phyloP scores from a whole-genome alignment of 805 yeast species.

The Saccharomyces mikatae region DNA sequence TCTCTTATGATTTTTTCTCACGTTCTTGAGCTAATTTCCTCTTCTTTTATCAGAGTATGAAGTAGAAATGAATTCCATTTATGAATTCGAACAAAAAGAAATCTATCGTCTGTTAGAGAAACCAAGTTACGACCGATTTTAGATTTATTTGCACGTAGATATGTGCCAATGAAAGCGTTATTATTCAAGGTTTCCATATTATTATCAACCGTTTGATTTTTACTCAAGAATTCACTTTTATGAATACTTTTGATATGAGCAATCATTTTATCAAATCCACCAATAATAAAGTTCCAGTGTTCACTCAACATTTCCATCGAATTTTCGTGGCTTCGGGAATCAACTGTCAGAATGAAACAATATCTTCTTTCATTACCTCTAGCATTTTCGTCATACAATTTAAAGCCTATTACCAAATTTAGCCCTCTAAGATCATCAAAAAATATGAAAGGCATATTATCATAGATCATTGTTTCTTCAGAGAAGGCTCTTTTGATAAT shows the following conservation, averaged over 20 bases:
- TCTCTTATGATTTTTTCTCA: too few species aligned
- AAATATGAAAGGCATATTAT: conserved; percentile 51
- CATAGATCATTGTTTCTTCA: conserved; percentile 56
- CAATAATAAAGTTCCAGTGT: conserved; percentile 45
- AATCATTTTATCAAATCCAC: conserved; percentile 36
- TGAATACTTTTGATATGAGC: conserved; percentile 32
- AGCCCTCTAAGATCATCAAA: conserved; percentile 58
- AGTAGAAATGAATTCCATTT: conserved; percentile 54
- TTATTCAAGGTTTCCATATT: conserved; percentile 6
- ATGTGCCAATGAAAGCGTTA: conserved; percentile 30
- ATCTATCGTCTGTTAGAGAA: conserved; percentile 45
- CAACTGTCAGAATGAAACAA: conserved; percentile 49
- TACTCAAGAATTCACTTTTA: conserved; percentile 19
- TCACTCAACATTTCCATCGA: conserved; percentile 33
- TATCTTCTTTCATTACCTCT: conserved; percentile 70
- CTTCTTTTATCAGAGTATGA: conserved; percentile 14
- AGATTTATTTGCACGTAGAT: conserved; percentile 46
- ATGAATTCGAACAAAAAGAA: conserved; percentile 49
- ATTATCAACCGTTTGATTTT: conserved; percentile 27
- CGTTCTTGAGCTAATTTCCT: background rate
- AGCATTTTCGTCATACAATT: conserved; percentile 55
- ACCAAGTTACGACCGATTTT: conserved; percentile 49
- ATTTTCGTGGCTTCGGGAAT: conserved; percentile 37
- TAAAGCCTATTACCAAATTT: conserved; percentile 52
- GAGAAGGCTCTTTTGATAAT: conserved; percentile 57